phyloP scores from a whole-genome alignment of 2,329 filamentous ascomycete species.

The Xylaria sp. region DNA sequence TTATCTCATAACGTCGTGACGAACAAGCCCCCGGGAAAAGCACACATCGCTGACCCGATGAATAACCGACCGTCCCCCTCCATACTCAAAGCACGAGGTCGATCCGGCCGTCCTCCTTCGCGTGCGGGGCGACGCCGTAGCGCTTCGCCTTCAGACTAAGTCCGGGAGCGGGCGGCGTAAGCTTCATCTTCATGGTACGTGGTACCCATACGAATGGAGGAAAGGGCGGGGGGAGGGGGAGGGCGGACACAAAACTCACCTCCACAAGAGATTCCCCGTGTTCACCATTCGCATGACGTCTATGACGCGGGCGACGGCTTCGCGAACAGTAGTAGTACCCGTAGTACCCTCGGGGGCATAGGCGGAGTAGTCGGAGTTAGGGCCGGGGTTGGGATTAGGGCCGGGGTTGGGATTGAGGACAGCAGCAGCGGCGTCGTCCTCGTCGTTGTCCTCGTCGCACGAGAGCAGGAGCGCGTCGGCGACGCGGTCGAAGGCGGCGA shows the following conservation, averaged over 20 bases:
- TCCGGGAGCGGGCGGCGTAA: slow-evolving; percentile 2
- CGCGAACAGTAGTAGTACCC: too few relatives aligned
- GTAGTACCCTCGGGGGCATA: too few relatives aligned
- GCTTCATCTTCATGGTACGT: too few relatives aligned
- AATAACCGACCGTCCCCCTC: too few relatives aligned
- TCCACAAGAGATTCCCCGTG: slow-evolving; percentile 34
- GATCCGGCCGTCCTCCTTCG: slow-evolving; percentile 20
- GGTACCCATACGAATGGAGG: background rate
- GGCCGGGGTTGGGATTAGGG: too few relatives aligned
- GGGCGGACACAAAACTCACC: slow-evolving; percentile 16
- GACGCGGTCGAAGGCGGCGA: slow-evolving; percentile 29
- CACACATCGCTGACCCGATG: slow-evolving; percentile 15
- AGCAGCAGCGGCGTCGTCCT: too few relatives aligned
- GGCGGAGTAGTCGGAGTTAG: too few relatives aligned
- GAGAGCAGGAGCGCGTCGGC: slow-evolving; percentile 25
- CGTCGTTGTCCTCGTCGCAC: too few relatives aligned
- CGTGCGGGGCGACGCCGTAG: slow-evolving; percentile 26
- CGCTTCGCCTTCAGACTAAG: slow-evolving; percentile 25
- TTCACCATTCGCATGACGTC: slow-evolving; percentile 30
- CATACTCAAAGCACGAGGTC: slow-evolving; percentile 23
- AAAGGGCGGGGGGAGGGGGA: background rate
- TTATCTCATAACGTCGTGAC: background rate
- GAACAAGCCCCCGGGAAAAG: background rate
- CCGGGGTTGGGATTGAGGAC: too few relatives aligned
- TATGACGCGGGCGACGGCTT: slow-evolving; percentile 25